Evolutionary conservation across 2,329 filamentous ascomycete species (phyloP), one percentile per base, ranked within the genome.

Genomic region (Sporothrix variecibatus): DNA sequence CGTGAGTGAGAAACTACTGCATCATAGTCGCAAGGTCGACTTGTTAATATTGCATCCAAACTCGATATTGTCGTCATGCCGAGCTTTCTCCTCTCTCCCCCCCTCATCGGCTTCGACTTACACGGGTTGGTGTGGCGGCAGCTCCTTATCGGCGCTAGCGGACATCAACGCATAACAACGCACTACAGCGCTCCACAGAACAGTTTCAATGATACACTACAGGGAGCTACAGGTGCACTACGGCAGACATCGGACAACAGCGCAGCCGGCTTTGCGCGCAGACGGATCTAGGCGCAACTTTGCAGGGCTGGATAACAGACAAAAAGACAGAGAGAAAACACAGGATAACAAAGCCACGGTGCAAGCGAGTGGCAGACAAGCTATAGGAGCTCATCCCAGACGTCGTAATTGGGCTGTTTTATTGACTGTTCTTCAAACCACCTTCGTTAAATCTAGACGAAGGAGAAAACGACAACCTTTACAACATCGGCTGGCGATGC

Each of bases 91-190:
- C 40, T 34, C 34, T 20, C 38, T 23, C 17, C 62, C 62, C 23
- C 62, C 31, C 28, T 43, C 62, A n/a, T 28, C 20, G n/a, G 26
- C 28, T 9, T 51, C 28, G 46, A 69, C 65, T 69, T 69, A 53
- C 46, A 69, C 65, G 46, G 26, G 9, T 38, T 28, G 58, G 40
- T 20, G 40, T 20, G 23, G 26, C 65, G 69, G n/a, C n/a, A 65
- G 9, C 28, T n/a, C 15, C 72, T 73, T 73, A 73, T 73, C 72
- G 53, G 65, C 72, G 43, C 72, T 73, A 73, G 5, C 72, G 65
- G 65, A 70, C 28, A 20, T 34, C 62, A 34, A 62, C 71, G 71
- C 62, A 28, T 5, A 1, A 23, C 46, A 12, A 28, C 43, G 26
- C 43, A 31, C 46, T 34, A 49, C 71, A 23, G 62, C 71, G 71